Evolutionary conservation across 2,329 filamentous ascomycete genomes (phyloP).

Genomic region (Paraphoma sp.): DNA sequence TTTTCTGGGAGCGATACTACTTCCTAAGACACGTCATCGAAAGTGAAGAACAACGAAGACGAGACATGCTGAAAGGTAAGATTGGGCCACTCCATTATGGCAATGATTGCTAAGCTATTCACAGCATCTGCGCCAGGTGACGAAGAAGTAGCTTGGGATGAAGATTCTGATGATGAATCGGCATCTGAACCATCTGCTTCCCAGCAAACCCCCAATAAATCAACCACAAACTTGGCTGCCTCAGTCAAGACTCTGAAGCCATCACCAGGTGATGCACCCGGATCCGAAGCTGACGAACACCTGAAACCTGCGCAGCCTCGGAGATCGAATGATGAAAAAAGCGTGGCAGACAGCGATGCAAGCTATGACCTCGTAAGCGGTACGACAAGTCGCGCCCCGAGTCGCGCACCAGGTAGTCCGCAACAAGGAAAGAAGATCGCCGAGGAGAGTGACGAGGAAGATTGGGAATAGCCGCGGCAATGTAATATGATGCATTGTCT

Average conservation of each 20-base stretch:
- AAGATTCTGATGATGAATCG: conserved; percentile 64
- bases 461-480: conserved; percentile 68
- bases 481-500: too few relatives aligned
- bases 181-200: not conserved
- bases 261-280: conserved; percentile 6
- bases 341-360: conserved; percentile 89
- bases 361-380: conserved; percentile 91
- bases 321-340: conserved; percentile 74
- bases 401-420: conserved; percentile 63
- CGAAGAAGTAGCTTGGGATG: conserved; percentile 72
- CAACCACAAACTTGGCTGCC: conserved; percentile 33
- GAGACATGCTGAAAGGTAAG: conserved; percentile 89
- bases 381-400: conserved; percentile 71
- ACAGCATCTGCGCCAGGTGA: conserved; percentile 69
- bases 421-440: conserved; percentile 64
- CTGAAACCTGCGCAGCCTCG: conserved; percentile 68
- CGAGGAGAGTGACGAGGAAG: conserved; percentile 60
- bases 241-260: conserved; percentile 50
- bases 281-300: conserved; percentile 19
- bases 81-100: too few relatives aligned
- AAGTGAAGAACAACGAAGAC: conserved; percentile 85
- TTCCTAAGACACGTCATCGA: conserved; percentile 93
- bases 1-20: conserved; percentile 96
- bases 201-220: conserved; percentile 61
- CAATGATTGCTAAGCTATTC: not conserved